Evolutionary conservation across 345 rosid genomes (phyloP).

Genomic region (Gossypium bickii): DNA sequence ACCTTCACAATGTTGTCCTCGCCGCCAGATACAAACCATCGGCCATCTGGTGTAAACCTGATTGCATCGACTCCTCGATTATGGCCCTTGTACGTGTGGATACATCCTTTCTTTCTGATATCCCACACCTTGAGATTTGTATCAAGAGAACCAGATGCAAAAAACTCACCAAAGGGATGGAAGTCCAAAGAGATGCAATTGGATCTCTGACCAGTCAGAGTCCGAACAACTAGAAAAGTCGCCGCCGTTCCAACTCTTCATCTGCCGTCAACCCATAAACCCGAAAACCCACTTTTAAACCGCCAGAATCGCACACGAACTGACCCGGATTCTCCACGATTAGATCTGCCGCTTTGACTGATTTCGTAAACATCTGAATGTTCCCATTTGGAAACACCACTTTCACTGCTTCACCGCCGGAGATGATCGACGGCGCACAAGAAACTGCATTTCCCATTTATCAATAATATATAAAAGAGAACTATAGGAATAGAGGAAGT

Average conservation of each 20-base stretch:
- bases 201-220: too few species aligned
- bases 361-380: slow-evolving; percentile 33
- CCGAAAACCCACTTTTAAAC: slow-evolving; percentile 36
- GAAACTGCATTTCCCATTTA: slow-evolving; percentile 53
- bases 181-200: too few species aligned
- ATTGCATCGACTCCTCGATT: too few species aligned
- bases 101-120: too few species aligned
- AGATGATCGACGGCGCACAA: slow-evolving; percentile 41
- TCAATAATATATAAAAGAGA: background rate
- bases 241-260: slow-evolving; percentile 36
- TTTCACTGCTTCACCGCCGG: slow-evolving; percentile 19
- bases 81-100: too few species aligned
- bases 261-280: slow-evolving; percentile 41
- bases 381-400: slow-evolving; percentile 35
- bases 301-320: slow-evolving; percentile 39
- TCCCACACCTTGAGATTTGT: too few species aligned
- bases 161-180: too few species aligned
- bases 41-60: too few species aligned
- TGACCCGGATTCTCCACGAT: slow-evolving; percentile 46
- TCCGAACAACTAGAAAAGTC: too few species aligned
- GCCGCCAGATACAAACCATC: slow-evolving; percentile 40
- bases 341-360: slow-evolving; percentile 38
- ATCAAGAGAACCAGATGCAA: too few species aligned
- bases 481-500: background rate
- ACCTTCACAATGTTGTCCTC: slow-evolving; percentile 97